Percentiles rank a stretch among this genome's conserved stretches.
Evolutionary conservation across 2,329 filamentous ascomycete species (phyloP).

Genomic region (Aspergillus sp.): DNA sequence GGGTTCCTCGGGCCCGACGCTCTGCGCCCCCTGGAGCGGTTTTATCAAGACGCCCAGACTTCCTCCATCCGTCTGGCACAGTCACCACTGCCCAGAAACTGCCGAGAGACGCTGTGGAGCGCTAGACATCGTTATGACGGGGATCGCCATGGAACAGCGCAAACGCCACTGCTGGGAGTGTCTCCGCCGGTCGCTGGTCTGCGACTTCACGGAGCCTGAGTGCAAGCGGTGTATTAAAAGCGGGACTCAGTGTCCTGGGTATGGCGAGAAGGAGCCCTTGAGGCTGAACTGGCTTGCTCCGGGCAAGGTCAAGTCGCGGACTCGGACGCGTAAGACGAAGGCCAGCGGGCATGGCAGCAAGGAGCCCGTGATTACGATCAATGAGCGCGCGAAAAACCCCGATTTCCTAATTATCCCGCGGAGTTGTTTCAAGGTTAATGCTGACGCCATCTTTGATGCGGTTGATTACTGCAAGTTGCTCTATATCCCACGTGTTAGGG

Average conservation of each 20-base stretch:
- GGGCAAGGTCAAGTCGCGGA: background rate
- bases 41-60: too few species aligned
- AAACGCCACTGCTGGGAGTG: conserved; percentile 46
- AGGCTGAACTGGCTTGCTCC: conserved; percentile 14
- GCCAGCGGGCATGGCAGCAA: too few species aligned
- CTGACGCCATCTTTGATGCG: background rate
- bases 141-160: background rate
- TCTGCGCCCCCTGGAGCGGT: too few species aligned
- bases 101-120: too few species aligned
- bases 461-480: background rate
- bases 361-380: too few species aligned
- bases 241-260: conserved; percentile 42
- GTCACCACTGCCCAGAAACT: too few species aligned
- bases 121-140: too few species aligned
- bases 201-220: conserved; percentile 37
- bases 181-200: conserved; percentile 42
- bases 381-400: background rate
- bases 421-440: background rate
- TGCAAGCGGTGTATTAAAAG: conserved; percentile 39
- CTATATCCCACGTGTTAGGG: background rate
- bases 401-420: background rate
- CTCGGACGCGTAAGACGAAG: background rate
- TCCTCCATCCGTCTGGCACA: too few species aligned
- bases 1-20: too few species aligned
- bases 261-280: conserved; percentile 39